Percentiles rank a stretch among this genome's conserved stretches.
These are phyloP conservation scores for Platanthera zijinensis DNA, from an alignment of 106 monocot species.

Conservation along the genomic window DNA sequence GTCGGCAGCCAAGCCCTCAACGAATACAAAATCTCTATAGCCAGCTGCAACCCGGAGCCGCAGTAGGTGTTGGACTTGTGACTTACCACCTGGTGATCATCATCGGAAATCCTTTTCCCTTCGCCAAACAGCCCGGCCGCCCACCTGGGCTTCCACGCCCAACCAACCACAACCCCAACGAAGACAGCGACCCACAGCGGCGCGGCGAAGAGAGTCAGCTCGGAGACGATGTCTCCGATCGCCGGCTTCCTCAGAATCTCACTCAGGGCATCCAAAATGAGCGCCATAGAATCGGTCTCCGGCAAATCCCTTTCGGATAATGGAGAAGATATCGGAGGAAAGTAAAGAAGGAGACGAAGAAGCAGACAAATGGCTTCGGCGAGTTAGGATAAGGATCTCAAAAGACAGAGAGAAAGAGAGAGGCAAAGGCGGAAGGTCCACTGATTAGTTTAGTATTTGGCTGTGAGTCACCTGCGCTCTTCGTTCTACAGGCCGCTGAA, in stretches of 20 bases:
- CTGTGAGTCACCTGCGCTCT: not conserved
- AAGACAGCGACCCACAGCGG: constrained; percentile 58
- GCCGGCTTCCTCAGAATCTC: constrained; percentile 45
- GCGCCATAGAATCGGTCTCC: constrained; percentile 28
- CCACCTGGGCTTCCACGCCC: constrained; percentile 78
- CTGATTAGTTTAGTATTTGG: not conserved
- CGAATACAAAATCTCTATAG: constrained; percentile 1
- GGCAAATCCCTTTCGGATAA: not conserved
- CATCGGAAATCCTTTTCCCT: constrained; percentile 1
- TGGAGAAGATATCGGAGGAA: not conserved
- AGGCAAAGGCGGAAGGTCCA: not conserved
- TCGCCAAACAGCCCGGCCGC: constrained; percentile 30
- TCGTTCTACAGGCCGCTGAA: not conserved
- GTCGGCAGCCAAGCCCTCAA: constrained; percentile 7
- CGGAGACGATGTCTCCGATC: constrained; percentile 24
- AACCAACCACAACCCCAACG: constrained; percentile 61
- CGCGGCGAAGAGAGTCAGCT: constrained; percentile 47
- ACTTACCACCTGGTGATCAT: not conserved
- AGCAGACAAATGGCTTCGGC: not conserved
- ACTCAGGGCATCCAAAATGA: constrained; percentile 35
- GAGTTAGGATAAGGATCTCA: constrained; percentile 13
- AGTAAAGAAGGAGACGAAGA: not conserved
- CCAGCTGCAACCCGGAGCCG: not conserved
- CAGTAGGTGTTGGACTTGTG: not conserved
- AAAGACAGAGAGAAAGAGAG: not conserved